Evolutionary conservation across 768 basidiomycete species (phyloP).

Genomic region (Tylopilus cervinicoccineus): DNA sequence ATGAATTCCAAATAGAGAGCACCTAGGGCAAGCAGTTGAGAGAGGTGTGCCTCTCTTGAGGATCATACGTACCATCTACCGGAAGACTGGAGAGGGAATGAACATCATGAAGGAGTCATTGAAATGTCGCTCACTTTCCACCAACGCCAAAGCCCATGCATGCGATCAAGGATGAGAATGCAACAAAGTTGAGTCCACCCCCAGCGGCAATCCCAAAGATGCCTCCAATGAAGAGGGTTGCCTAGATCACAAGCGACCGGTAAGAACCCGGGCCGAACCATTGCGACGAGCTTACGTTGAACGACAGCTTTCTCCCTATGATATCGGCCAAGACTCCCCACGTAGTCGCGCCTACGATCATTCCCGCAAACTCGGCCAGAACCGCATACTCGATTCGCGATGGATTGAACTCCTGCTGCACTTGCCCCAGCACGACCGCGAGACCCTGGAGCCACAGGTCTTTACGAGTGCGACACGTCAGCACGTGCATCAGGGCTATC

Average conservation of each 20-base stretch:
- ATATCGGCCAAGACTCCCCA: conserved; percentile 51
- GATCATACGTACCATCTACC: conserved; percentile 39
- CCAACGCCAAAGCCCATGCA: conserved; percentile 49
- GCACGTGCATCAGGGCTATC: conserved; percentile 21
- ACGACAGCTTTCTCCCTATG: conserved; percentile 44
- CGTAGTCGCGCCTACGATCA: conserved; percentile 44
- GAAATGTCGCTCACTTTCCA: conserved; percentile 40
- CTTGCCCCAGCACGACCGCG: conserved; percentile 43
- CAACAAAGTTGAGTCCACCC: conserved; percentile 41
- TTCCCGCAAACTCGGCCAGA: conserved; percentile 43
- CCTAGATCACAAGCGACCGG: conserved; percentile 9
- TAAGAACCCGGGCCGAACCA: neutral
- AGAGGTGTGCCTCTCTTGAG: neutral
- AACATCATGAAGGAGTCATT: conserved; percentile 15
- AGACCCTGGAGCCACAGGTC: conserved; percentile 45
- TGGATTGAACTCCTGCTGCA: conserved; percentile 41
- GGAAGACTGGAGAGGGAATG: conserved; percentile 33
- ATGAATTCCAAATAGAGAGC: conserved; percentile 45
- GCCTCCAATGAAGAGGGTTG: conserved; percentile 36
- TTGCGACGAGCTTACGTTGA: conserved; percentile 29
- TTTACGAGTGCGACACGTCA: conserved; percentile 2
- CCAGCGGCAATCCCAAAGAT: conserved; percentile 51
- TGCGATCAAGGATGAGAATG: conserved; percentile 43
- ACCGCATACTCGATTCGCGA: conserved; percentile 42
- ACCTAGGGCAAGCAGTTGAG: conserved; percentile 25